These are phyloP conservation scores for Phellopilus nigrolimitatus DNA, from an alignment of 1,284 basidiomycete genomes.

Conservation along the genomic window DNA sequence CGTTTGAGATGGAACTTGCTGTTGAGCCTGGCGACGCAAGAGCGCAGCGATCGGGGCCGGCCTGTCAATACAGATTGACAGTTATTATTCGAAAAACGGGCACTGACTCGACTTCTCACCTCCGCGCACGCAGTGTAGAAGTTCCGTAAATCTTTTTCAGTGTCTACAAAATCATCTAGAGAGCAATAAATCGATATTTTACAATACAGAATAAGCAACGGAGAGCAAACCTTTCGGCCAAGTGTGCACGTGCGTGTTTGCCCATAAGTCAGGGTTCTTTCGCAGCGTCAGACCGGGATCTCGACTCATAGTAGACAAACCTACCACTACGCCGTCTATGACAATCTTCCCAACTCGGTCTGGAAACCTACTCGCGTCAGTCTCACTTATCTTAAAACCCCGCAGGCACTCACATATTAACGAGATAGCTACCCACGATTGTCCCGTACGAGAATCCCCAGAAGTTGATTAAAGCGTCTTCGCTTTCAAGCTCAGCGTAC, in stretches of 20 bases:
- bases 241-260: constrained; percentile 20
- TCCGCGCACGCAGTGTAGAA: constrained; percentile 24
- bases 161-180: constrained; percentile 25
- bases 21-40: constrained; percentile 22
- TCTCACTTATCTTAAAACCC: not conserved
- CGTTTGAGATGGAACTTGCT: constrained; percentile 19
- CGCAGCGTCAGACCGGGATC: not conserved
- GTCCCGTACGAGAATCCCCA: constrained; percentile 28
- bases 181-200: not conserved
- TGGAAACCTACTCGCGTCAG: constrained; percentile 23
- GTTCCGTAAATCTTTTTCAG: constrained; percentile 24
- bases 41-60: constrained; percentile 25
- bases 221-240: constrained; percentile 23
- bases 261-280: constrained; percentile 26
- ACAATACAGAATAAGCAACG: not conserved
- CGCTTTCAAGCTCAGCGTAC: constrained; percentile 24
- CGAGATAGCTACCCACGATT: constrained; percentile 24
- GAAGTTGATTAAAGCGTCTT: constrained; percentile 23
- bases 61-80: constrained; percentile 19
- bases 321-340: constrained; percentile 27
- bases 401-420: constrained; percentile 23
- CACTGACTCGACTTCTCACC: constrained; percentile 11
- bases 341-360: constrained; percentile 25
- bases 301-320: not conserved
- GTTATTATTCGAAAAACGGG: not conserved